A percentile compares a stretch with the other conserved stretches of the same genome.
Evolutionary conservation across 164 flowering plant genomes (phyloP).

Genomic region (Magnolia sinica): DNA sequence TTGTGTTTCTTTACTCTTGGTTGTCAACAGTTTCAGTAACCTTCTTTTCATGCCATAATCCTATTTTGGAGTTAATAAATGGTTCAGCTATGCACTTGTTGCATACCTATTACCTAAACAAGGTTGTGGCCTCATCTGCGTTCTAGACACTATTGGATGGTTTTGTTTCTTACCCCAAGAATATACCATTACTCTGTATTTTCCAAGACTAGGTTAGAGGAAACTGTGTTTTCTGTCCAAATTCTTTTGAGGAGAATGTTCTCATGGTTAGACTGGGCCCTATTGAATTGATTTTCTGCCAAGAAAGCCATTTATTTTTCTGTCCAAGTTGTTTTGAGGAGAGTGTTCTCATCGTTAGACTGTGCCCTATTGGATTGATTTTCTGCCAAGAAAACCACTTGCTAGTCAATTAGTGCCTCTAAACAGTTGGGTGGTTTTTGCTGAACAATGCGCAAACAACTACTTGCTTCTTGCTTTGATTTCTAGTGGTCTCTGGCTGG

Average conservation of each 20-base stretch:
- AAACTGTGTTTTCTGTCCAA: background rate
- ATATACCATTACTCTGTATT: no score
- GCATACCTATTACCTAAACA: no score
- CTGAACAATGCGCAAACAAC: background rate
- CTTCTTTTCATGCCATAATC: background rate
- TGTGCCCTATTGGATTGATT: background rate
- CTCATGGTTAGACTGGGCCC: no score
- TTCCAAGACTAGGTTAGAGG: background rate
- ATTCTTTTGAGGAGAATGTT: background rate
- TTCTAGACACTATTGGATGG: background rate
- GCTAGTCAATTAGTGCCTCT: background rate
- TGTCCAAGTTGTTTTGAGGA: background rate
- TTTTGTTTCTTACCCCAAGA: background rate
- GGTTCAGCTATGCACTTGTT: background rate
- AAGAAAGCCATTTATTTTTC: background rate
- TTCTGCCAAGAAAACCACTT: slow-evolving; percentile 2
- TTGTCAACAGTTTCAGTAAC: background rate
- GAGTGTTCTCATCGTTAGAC: background rate
- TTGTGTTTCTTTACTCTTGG: no score
- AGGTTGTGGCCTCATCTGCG: no score
- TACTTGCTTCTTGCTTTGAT: background rate
- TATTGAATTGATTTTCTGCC: background rate
- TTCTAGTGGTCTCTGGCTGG: no score
- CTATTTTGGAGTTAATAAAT: background rate
- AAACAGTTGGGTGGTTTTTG: background rate